A percentile compares a stretch with the other conserved stretches of the same genome.
Evolutionary conservation across 306 rosid genomes (phyloP).

Genomic region (Sechiopsis laciniata): DNA sequence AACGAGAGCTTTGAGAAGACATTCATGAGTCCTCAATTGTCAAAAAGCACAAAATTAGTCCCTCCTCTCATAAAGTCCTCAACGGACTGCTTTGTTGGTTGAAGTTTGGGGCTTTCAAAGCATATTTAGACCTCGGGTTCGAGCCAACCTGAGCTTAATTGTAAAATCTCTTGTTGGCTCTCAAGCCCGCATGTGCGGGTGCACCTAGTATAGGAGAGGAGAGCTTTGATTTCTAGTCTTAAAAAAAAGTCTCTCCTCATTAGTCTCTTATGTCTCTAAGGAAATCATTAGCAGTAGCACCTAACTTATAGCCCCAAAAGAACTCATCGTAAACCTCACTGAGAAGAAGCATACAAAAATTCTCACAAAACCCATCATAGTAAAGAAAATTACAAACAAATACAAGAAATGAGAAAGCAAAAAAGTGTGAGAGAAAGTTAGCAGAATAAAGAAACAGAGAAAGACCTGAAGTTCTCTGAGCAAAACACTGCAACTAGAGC

Average conservation of each 20-base stretch:
- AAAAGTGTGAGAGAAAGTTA: not conserved
- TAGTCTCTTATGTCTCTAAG: no score
- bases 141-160: no score
- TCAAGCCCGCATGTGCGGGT: no score
- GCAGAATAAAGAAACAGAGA: slow-evolving; percentile 4
- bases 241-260: no score
- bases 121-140: no score
- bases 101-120: no score
- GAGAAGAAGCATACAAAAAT: no score
- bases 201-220: no score
- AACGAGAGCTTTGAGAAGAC: not conserved
- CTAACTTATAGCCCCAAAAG: not conserved
- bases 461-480: slow-evolving; percentile 90
- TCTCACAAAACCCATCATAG: slow-evolving; percentile 27
- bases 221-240: no score
- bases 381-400: slow-evolving; percentile 23
- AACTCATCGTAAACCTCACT: slow-evolving; percentile 13
- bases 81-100: no score
- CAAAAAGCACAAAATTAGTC: slow-evolving; percentile 4
- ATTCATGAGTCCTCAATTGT: not conserved
- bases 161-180: no score
- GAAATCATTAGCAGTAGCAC: not conserved
- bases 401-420: not conserved
- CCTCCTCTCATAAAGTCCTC: no score
- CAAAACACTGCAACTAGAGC: slow-evolving; percentile 66